These are phyloP conservation scores for Spathaspora arborariae DNA, from an alignment of 805 yeast species.

Conservation along the genomic window DNA sequence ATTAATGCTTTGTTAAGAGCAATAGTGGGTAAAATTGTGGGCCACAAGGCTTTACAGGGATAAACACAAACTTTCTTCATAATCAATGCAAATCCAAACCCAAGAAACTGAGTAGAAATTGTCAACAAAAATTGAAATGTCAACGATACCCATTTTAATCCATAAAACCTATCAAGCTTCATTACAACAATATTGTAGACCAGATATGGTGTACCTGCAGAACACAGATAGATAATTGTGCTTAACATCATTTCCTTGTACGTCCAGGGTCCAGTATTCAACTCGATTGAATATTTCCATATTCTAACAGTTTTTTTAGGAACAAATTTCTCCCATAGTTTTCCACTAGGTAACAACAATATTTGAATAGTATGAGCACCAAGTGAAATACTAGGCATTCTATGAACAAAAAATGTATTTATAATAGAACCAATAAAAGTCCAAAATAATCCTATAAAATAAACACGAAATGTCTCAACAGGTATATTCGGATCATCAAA, in stretches of 20 bases:
- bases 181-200: slow-evolving; percentile 40
- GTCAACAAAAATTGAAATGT: slow-evolving; percentile 53
- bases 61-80: slow-evolving; percentile 52
- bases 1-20: slow-evolving; percentile 41
- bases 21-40: slow-evolving; percentile 40
- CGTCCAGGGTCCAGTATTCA: slow-evolving; percentile 43
- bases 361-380: slow-evolving; percentile 39
- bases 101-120: slow-evolving; percentile 57
- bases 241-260: slow-evolving; percentile 44
- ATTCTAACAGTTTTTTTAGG: slow-evolving; percentile 22
- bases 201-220: slow-evolving; percentile 40
- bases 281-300: slow-evolving; percentile 20
- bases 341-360: slow-evolving; percentile 36
- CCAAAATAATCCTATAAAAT: slow-evolving; percentile 38
- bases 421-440: slow-evolving; percentile 37
- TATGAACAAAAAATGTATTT: slow-evolving; percentile 39
- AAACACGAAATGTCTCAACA: slow-evolving; percentile 36
- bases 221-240: slow-evolving; percentile 41
- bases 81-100: slow-evolving; percentile 65
- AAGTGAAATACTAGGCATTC: slow-evolving; percentile 34
- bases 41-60: slow-evolving; percentile 42
- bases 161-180: slow-evolving; percentile 41
- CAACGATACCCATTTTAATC: slow-evolving; percentile 41
- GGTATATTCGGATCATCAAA: slow-evolving; percentile 31
- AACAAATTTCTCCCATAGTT: slow-evolving; percentile 33